phyloP scores from a whole-genome alignment of 495 filamentous ascomycete genomes.

The Astrocystis sublimbata region DNA sequence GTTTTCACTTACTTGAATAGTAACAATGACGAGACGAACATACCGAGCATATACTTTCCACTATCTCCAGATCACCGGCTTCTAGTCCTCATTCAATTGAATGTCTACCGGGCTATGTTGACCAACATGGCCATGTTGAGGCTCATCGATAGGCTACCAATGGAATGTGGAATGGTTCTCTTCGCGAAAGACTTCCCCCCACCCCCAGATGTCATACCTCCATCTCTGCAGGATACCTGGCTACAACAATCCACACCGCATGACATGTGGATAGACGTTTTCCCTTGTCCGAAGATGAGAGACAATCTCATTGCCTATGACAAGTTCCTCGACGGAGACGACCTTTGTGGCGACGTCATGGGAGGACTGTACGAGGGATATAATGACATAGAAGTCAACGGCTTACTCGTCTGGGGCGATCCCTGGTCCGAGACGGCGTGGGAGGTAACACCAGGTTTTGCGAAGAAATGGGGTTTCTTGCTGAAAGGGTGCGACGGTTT shows the following conservation, averaged over 20 bases:
- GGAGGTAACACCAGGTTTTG: slow-evolving; percentile 53
- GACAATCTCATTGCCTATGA: slow-evolving; percentile 49
- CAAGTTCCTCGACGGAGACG: slow-evolving; percentile 45
- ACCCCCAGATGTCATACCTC: slow-evolving; percentile 32
- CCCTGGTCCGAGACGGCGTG: slow-evolving; percentile 49
- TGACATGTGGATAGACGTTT: slow-evolving; percentile 50
- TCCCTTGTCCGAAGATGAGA: slow-evolving; percentile 50
- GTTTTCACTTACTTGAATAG: slow-evolving; percentile 29
- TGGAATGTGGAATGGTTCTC: slow-evolving; percentile 28
- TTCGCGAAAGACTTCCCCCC: slow-evolving; percentile 21
- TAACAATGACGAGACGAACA: neutral
- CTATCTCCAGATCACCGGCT: slow-evolving; percentile 38
- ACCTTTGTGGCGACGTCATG: slow-evolving; percentile 50
- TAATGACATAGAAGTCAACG: slow-evolving; percentile 35
- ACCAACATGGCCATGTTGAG: slow-evolving; percentile 35
- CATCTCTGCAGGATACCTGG: slow-evolving; percentile 42
- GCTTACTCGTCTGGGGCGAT: slow-evolving; percentile 55
- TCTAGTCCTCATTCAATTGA: slow-evolving; percentile 39
- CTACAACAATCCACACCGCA: slow-evolving; percentile 42
- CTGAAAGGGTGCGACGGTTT: slow-evolving; percentile 52
- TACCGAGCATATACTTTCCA: slow-evolving; percentile 31
- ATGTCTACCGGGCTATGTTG: slow-evolving; percentile 35
- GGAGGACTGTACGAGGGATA: slow-evolving; percentile 43
- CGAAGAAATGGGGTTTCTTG: slow-evolving; percentile 53
- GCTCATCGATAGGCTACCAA: slow-evolving; percentile 26